Evolutionary conservation across 2,329 filamentous ascomycete species (phyloP), one percentile per base, ranked within the genome.

Genomic region (Neofusicoccum umdonicola): DNA sequence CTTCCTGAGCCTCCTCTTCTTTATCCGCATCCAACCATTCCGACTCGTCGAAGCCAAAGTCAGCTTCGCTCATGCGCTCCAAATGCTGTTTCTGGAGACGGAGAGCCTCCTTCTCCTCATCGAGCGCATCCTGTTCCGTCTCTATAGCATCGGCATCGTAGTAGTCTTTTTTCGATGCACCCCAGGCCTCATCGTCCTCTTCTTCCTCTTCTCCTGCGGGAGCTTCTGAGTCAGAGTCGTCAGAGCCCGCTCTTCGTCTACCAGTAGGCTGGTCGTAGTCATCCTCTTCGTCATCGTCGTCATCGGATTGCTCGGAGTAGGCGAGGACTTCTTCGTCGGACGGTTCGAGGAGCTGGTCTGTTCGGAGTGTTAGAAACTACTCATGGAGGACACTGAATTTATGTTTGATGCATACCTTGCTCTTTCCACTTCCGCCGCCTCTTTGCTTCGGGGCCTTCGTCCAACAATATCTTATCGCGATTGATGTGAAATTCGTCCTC

Each of bases 401-500:
- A 7, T 7, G 27, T 5, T 31, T 31, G 4, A 19, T 22, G 48
- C 62, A 37, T 67, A 84, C 85, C 85, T 67, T 95, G 87, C 72
- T 94, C 89, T 65, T 88, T 83, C 65, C 84, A 79, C 70, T 88
- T 90, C 71, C 89, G 87, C 72, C 88, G 84, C 68, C 91, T 88
- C 81, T 97, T 97, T 35, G 88, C 88, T 44, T 87, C 85, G 13
- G 90, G 91, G 39, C 85, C 90, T 69, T 97, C 92, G 35, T 96
- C 92, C 42, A 99, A 84, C 72, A 94, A 79, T 67, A 99, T 88
- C 73, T 91, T 90, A 78, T 99, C 95, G 68, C 90, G 87, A 68
- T 93, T 90, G 66, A 93, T 83, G 72, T 94, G 92, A 76, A 97
- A 96, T 75, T 97, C 92, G 77, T 99, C 95, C 76, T 97, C 92